phyloP scores from a whole-genome alignment of 225 moss, liverwort and hornwort genomes.

The Takakia lepidozioides region DNA sequence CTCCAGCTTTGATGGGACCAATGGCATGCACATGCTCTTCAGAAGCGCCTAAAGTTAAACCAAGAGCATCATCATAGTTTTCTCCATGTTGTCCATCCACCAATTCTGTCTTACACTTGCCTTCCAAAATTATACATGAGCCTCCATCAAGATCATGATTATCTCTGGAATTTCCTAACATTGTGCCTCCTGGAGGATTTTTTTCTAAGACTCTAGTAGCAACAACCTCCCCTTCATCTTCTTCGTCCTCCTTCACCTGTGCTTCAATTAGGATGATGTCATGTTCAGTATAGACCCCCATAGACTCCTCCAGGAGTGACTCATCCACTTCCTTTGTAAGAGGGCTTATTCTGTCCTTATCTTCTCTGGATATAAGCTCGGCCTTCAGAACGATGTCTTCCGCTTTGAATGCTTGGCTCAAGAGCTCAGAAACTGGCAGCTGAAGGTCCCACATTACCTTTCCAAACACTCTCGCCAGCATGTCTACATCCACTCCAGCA shows the following conservation, averaged over 20 bases:
- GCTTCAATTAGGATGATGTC: background rate
- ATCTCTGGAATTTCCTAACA: conserved; percentile 12
- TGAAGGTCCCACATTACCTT: conserved; percentile 47
- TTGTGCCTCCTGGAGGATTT: conserved; percentile 10
- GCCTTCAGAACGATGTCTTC: conserved; percentile 42
- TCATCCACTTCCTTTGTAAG: conserved; percentile 28
- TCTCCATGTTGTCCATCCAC: conserved; percentile 12
- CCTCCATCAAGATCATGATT: conserved; percentile 10
- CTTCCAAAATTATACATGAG: conserved; percentile 7
- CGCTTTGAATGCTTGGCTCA: conserved; percentile 37
- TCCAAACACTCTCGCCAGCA: conserved; percentile 51
- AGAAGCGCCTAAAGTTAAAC: conserved; percentile 31
- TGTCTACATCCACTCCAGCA: conserved; percentile 63
- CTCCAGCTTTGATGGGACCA: background rate
- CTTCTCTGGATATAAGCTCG: conserved; percentile 29
- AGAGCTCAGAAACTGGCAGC: conserved; percentile 44
- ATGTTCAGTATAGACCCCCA: conserved; percentile 12
- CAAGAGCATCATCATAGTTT: conserved; percentile 48
- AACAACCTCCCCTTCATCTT: background rate
- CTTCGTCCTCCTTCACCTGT: background rate
- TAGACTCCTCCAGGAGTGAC: conserved; percentile 29
- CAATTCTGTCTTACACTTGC: conserved; percentile 7
- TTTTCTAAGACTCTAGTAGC: conserved; percentile 11
- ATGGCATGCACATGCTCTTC: conserved; percentile 7
- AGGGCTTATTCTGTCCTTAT: conserved; percentile 36